These are phyloP conservation scores for Sindora glabra DNA, from an alignment of 306 rosid species.

Conservation along the genomic window DNA sequence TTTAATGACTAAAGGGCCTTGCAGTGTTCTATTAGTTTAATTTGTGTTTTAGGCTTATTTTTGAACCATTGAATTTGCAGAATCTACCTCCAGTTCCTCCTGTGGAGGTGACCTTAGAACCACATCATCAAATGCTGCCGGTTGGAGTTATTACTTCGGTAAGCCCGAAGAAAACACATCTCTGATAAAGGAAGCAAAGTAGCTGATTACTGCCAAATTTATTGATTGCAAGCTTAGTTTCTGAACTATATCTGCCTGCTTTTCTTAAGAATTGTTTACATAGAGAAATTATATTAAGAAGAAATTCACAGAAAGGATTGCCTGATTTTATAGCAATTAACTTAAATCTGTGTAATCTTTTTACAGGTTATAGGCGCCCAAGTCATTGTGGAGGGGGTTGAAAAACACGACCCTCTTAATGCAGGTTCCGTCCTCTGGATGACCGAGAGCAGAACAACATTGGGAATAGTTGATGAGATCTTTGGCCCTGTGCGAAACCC, in stretches of 20 bases:
- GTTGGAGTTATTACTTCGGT: conserved; percentile 83
- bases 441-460: conserved; percentile 54
- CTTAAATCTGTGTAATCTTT: conserved; percentile 15
- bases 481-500: conserved; percentile 93
- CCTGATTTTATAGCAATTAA: background rate
- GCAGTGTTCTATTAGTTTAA: background rate
- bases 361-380: conserved; percentile 58
- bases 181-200: background rate
- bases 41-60: background rate
- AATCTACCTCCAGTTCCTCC: conserved; percentile 68
- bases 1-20: background rate
- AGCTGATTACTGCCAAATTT: background rate
- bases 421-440: conserved; percentile 93
- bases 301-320: background rate
- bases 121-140: conserved; percentile 61
- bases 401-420: conserved; percentile 75
- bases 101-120: conserved; percentile 49
- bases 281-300: background rate
- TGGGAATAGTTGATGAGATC: conserved; percentile 83
- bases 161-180: conserved; percentile 20
- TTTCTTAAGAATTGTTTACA: background rate
- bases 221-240: background rate
- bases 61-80: conserved; percentile 34
- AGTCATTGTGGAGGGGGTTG: conserved; percentile 76
- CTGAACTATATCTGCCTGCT: conserved; percentile 7